Evolutionary conservation across 2,329 filamentous ascomycete genomes (phyloP), one percentile per base, ranked within the genome.

Genomic region (Colletotrichum sp.): DNA sequence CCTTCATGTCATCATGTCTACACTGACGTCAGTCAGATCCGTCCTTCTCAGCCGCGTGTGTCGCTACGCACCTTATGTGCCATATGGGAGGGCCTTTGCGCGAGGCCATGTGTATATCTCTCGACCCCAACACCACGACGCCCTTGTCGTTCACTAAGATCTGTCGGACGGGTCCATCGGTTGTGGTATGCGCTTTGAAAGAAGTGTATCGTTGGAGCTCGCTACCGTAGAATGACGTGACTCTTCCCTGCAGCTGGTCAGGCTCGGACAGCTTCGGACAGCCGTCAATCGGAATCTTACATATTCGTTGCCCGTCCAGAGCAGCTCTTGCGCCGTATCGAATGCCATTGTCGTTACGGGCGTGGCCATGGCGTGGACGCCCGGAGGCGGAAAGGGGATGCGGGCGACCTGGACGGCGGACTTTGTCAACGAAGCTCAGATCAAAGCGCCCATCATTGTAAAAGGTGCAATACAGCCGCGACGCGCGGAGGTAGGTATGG

Each of bases 291-390:
- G 30, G 49, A 3, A 76, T 81, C 91, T 88, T 89, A 97, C 95
- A 89, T 93, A 95, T 87, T 97, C 95, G 84, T 97, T 98, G 63
- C 96, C 98, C 5, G 93, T 92, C 97, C 98, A 99, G 69, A 99
- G 87, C 44, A 99, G 90, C 84, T 99, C 97, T 84, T 98, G 94
- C 52, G 90, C 90, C 73, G 94, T 94, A 84, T 99, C 97, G 85
- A 99, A 99, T 64, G 94, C 94, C 84, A 98, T 91, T 4, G 95
- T 94, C 60, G 94, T 94, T 79, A 95, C 92, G 73, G 92, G 92
- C 26, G 94, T 94, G 59, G 93, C 90, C 81, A 94, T 88, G 79
- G 90, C 90, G 87, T 94, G 93, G 81, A 92, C 89, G 82, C 92
- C 93, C 81, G 94, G 93, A 81, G 95, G 93, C 84, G 95, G 95